Conservation (phyloP, 805 yeast genomes). For the Cyberlindnera lachancei region DNA sequence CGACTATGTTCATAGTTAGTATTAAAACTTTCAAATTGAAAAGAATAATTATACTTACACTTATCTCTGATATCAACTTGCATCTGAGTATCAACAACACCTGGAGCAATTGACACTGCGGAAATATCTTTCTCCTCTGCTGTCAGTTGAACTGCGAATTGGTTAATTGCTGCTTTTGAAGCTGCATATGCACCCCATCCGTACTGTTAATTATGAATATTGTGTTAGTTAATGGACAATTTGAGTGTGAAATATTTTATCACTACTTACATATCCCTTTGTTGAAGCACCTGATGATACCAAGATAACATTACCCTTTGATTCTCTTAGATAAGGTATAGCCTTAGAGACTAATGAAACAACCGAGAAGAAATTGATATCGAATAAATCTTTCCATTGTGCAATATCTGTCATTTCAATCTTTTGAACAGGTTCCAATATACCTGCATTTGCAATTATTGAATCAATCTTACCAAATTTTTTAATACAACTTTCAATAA, state of each 20-base stretch:
- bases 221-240: neutral
- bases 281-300: constrained; percentile 88
- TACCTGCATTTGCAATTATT: constrained; percentile 74
- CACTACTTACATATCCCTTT: constrained; percentile 35
- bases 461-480: constrained; percentile 55
- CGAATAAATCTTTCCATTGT: constrained; percentile 59
- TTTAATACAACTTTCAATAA: constrained; percentile 38
- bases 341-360: constrained; percentile 49
- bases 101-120: constrained; percentile 80
- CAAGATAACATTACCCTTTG: constrained; percentile 60
- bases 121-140: constrained; percentile 56
- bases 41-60: constrained; percentile 13
- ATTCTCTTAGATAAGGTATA: constrained; percentile 47
- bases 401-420: constrained; percentile 44
- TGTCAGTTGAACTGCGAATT: constrained; percentile 58
- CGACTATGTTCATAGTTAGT: constrained; percentile 22
- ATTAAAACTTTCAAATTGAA: neutral
- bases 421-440: constrained; percentile 66
- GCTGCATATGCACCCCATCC: constrained; percentile 94
- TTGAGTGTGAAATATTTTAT: neutral
- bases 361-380: constrained; percentile 72
- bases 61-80: constrained; percentile 69
- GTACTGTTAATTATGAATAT: constrained; percentile 22
- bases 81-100: constrained; percentile 90
- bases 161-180: constrained; percentile 87